Conservation (phyloP, 2,329 filamentous ascomycete species). For the Blastomyces gilchristii region DNA sequence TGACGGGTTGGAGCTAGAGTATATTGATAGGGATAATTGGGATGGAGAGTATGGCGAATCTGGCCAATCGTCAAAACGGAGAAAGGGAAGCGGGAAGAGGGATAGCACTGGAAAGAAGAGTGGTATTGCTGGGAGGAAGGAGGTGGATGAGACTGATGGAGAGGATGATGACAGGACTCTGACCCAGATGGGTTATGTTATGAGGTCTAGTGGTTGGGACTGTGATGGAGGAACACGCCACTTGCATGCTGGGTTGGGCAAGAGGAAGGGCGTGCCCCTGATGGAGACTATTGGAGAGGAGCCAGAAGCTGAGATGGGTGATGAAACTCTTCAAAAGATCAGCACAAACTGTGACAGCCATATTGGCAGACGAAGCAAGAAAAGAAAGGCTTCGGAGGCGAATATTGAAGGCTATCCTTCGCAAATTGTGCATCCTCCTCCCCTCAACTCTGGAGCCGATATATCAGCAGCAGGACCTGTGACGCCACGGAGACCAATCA, state of each 20-base stretch:
- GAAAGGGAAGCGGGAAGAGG: neutral
- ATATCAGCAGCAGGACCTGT: constrained; percentile 14
- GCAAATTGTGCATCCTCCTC: neutral
- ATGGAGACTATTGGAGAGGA: constrained; percentile 11
- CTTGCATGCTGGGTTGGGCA: neutral
- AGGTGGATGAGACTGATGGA: constrained; percentile 17
- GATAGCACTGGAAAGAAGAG: neutral
- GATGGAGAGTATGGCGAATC: neutral
- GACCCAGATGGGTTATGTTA: constrained; percentile 36
- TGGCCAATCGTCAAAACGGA: neutral
- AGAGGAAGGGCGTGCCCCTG: neutral
- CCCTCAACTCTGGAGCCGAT: neutral
- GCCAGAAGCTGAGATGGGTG: neutral
- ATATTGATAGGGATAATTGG: constrained; percentile 15
- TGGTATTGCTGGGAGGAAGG: constrained; percentile 15
- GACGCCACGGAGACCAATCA: constrained; percentile 27
- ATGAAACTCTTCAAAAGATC: neutral
- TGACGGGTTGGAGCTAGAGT: constrained; percentile 13
- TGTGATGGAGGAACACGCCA: neutral
- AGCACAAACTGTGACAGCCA: neutral
- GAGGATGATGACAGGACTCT: constrained; percentile 29
- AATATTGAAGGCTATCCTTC: neutral
- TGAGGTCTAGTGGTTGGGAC: constrained; percentile 20
- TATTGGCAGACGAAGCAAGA: neutral
- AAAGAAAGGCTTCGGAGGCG: constrained; percentile 4